phyloP scores from a whole-genome alignment of 2,329 filamentous ascomycete species.

The Ceratocystis cacaofunesta region DNA sequence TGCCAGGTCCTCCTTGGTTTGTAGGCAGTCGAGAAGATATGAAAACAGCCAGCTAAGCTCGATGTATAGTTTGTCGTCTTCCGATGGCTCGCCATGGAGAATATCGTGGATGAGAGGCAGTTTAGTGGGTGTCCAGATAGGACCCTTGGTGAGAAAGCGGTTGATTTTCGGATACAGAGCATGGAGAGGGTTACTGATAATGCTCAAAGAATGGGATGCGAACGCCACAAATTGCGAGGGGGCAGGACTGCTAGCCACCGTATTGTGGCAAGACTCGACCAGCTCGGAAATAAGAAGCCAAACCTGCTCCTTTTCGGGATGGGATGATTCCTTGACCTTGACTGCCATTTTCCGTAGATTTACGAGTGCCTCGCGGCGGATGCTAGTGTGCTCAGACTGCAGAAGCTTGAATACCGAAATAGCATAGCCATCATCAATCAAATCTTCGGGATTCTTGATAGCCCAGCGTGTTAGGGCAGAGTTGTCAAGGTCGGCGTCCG shows the following conservation, averaged over 20 bases:
- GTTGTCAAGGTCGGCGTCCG: constrained; percentile 32
- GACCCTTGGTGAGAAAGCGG: constrained; percentile 62
- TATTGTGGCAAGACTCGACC: constrained; percentile 51
- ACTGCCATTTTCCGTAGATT: constrained; percentile 51
- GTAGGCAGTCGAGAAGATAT: constrained; percentile 54
- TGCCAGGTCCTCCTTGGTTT: constrained; percentile 42
- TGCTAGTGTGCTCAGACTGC: constrained; percentile 56
- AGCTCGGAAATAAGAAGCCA: constrained; percentile 70
- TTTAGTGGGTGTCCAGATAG: constrained; percentile 59
- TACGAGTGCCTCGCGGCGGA: constrained; percentile 62
- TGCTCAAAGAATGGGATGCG: constrained; percentile 50
- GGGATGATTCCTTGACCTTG: constrained; percentile 51
- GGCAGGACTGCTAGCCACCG: constrained; percentile 42
- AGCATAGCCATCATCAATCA: constrained; percentile 63
- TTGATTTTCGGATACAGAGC: constrained; percentile 78
- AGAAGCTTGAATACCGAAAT: constrained; percentile 58
- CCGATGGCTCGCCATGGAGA: constrained; percentile 48
- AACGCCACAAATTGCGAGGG: constrained; percentile 66
- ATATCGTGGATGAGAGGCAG: constrained; percentile 55
- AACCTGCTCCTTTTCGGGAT: constrained; percentile 61
- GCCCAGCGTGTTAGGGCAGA: constrained; percentile 49
- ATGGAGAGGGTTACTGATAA: constrained; percentile 64
- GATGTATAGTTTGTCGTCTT: constrained; percentile 57
- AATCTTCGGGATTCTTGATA: constrained; percentile 61
- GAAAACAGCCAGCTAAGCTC: constrained; percentile 62